Percentiles rank a stretch among this genome's conserved stretches.
These are phyloP conservation scores for Aspergillus sp. DNA, from an alignment of 2,329 filamentous ascomycete genomes.

Conservation along the genomic window DNA sequence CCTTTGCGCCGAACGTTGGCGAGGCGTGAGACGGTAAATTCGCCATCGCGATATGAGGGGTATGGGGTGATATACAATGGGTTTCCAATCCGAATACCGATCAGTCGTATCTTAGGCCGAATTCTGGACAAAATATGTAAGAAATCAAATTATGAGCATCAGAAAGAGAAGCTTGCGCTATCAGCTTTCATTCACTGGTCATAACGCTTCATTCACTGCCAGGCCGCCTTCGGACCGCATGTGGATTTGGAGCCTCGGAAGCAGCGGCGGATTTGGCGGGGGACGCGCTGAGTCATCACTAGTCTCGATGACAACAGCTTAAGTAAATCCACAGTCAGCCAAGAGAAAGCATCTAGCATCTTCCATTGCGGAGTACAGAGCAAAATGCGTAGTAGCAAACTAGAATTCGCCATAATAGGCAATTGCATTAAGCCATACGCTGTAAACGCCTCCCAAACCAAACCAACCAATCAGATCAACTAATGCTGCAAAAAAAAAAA, in stretches of 20 bases:
- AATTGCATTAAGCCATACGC: neutral
- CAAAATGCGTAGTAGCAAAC: neutral
- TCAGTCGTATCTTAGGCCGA: slow-evolving; percentile 1
- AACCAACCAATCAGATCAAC: neutral
- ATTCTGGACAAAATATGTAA: too few relatives aligned
- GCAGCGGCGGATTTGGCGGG: slow-evolving; percentile 15
- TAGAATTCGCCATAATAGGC: neutral
- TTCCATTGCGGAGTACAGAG: slow-evolving; percentile 3
- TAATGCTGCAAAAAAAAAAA: neutral
- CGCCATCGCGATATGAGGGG: slow-evolving; percentile 44
- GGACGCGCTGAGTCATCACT: slow-evolving; percentile 17
- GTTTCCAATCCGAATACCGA: neutral
- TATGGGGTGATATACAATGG: neutral
- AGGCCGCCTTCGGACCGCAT: slow-evolving; percentile 10
- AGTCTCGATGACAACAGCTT: slow-evolving; percentile 7
- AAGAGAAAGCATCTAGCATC: slow-evolving; percentile 7
- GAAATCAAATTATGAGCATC: neutral
- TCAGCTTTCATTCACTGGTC: neutral
- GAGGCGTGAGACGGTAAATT: slow-evolving; percentile 57
- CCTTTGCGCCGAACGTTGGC: slow-evolving; percentile 47
- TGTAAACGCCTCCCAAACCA: slow-evolving; percentile 1
- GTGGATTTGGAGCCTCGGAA: slow-evolving; percentile 17
- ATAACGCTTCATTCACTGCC: neutral
- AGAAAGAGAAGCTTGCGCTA: neutral
- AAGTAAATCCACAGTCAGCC: slow-evolving; percentile 1